Conservation (phyloP, 768 basidiomycete species). For the Tulasnella sp. region DNA sequence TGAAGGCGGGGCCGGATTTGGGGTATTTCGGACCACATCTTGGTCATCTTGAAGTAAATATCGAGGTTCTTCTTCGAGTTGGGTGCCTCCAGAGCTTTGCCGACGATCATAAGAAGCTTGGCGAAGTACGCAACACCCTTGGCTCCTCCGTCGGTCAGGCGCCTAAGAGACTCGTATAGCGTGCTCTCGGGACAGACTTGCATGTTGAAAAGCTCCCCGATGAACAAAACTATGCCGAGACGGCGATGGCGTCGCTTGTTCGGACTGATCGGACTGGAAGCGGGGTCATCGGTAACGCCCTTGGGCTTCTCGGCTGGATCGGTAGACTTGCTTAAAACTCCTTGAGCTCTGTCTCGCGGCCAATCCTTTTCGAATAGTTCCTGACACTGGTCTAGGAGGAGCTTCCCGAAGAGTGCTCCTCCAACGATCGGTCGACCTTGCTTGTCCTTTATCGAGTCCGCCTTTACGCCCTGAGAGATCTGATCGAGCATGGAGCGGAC, state of each 20-base stretch:
- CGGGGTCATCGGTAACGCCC: neutral
- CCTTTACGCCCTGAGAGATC: neutral
- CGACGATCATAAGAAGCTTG: neutral
- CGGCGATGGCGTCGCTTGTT: neutral
- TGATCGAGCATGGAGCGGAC: neutral
- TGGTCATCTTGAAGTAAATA: neutral
- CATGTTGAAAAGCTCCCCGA: conserved; percentile 13
- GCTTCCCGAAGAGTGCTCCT: conserved; percentile 2
- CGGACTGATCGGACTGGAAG: neutral
- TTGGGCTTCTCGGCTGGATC: neutral
- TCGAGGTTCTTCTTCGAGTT: neutral
- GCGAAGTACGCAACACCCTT: neutral
- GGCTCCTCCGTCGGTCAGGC: neutral
- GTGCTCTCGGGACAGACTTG: neutral
- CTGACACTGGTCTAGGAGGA: neutral
- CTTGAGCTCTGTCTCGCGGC: neutral
- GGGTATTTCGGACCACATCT: neutral
- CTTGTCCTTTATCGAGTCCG: neutral
- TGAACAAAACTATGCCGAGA: neutral
- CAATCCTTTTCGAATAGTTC: neutral
- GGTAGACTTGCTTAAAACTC: neutral
- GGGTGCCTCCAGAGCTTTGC: neutral
- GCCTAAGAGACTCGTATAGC: neutral
- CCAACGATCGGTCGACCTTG: neutral
- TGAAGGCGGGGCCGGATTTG: neutral